Conservation (phyloP, 805 yeast species). For the Kregervanrija pseudodelftensis region DNA sequence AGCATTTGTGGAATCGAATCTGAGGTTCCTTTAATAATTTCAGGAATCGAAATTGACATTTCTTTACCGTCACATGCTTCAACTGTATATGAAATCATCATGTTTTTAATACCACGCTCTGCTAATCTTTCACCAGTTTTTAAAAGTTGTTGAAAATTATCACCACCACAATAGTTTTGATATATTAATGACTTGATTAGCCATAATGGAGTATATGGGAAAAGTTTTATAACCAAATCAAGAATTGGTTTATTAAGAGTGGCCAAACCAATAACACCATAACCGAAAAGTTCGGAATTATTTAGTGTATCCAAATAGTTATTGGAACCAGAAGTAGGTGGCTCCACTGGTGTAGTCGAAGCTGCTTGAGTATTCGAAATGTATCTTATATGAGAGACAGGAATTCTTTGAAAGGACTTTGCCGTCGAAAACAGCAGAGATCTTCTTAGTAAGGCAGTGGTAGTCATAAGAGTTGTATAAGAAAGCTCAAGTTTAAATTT, state of each 20-base stretch:
- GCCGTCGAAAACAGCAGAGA: too few relatives aligned
- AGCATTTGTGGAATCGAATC: conserved; percentile 61
- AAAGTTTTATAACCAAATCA: conserved; percentile 51
- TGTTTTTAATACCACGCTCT: conserved; percentile 75
- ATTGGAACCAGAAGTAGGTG: neutral
- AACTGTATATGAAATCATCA: conserved; percentile 92
- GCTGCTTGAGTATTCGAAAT: neutral
- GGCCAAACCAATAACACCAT: conserved; percentile 61
- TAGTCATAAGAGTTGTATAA: too few relatives aligned
- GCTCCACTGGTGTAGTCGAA: neutral
- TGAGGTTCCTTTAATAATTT: conserved; percentile 57
- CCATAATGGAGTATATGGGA: conserved; percentile 70
- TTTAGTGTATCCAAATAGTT: conserved; percentile 47
- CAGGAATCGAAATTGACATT: conserved; percentile 38
- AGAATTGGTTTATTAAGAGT: conserved; percentile 60
- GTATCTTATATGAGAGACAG: neutral
- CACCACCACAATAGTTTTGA: conserved; percentile 88
- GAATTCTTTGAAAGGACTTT: too few relatives aligned
- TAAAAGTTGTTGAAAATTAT: conserved; percentile 60
- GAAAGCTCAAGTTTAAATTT: too few relatives aligned
- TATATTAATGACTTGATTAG: conserved; percentile 68
- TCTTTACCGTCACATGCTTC: conserved; percentile 84
- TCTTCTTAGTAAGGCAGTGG: too few relatives aligned
- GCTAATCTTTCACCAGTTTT: conserved; percentile 62
- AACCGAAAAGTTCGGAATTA: conserved; percentile 51